Conservation (phyloP, 1,139 yeast species). For the Magnusiomyces paraingens region DNA sequence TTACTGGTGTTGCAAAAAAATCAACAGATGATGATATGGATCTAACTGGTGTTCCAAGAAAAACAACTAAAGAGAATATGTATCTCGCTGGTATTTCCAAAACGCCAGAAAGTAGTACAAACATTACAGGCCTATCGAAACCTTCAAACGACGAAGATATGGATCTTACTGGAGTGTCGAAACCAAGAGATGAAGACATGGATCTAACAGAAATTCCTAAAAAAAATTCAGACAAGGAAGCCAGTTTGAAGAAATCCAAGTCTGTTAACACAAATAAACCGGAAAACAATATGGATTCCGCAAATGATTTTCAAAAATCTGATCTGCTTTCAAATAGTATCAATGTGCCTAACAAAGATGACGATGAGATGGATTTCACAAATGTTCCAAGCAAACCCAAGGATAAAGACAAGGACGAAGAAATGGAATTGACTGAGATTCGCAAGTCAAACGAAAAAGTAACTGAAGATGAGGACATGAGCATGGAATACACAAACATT, state of each 20-base stretch:
- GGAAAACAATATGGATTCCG: neutral
- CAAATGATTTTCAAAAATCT: too few species aligned
- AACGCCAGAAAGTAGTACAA: neutral
- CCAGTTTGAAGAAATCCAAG: neutral
- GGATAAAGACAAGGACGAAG: conserved; percentile 2
- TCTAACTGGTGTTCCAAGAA: conserved; percentile 9
- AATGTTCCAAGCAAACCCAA: conserved; percentile 8
- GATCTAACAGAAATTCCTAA: neutral
- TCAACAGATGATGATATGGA: conserved; percentile 13
- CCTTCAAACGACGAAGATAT: neutral
- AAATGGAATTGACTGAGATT: conserved; percentile 12
- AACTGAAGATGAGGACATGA: conserved; percentile 2
- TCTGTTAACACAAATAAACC: neutral
- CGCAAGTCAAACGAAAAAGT: neutral
- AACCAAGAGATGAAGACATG: neutral
- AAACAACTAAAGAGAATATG: neutral
- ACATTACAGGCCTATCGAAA: neutral
- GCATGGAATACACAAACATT: conserved; percentile 12
- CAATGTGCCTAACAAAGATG: conserved; percentile 10
- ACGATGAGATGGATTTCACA: conserved; percentile 19
- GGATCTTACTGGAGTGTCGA: neutral
- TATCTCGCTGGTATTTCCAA: neutral
- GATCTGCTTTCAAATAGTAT: neutral
- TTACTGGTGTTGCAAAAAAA: neutral
- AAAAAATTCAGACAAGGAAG: neutral